A percentile compares a stretch with the other conserved stretches of the same genome.
Conservation (phyloP, 208 protist genomes). For the Crithidia fasciculata region DNA sequence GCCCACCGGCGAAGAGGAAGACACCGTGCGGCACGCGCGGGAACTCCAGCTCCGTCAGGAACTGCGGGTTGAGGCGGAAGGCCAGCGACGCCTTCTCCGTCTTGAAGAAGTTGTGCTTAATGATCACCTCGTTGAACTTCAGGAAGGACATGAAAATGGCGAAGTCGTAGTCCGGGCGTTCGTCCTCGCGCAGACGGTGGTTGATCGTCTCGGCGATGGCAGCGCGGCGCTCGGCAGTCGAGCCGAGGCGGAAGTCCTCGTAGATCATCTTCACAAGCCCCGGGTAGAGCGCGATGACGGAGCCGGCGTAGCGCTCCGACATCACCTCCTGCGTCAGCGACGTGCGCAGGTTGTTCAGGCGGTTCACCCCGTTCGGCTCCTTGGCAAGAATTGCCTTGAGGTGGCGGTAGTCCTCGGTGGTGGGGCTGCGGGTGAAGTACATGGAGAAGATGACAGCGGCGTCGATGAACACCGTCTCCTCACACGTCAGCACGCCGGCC, state of each 20-base stretch:
- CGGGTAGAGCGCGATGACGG: constrained; percentile 81
- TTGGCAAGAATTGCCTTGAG: constrained; percentile 63
- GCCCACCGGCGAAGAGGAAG: constrained; percentile 92
- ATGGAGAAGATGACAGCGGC: constrained; percentile 80
- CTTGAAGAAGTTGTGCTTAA: constrained; percentile 97
- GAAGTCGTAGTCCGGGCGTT: constrained; percentile 70
- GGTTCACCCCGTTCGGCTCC: constrained; percentile 84
- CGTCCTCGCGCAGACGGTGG: constrained; percentile 73
- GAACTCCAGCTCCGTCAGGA: constrained; percentile 84
- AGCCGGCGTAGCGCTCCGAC: constrained; percentile 87
- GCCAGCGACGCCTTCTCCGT: constrained; percentile 88
- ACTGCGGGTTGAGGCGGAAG: constrained; percentile 92
- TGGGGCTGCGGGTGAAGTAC: constrained; percentile 90
- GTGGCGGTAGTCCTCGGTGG: constrained; percentile 81
- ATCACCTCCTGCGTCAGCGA: constrained; percentile 88
- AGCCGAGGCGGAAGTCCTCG: constrained; percentile 87
- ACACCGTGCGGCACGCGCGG: constrained; percentile 87
- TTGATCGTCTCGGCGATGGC: constrained; percentile 70
- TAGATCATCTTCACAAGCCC: constrained; percentile 90
- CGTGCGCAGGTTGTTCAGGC: constrained; percentile 86
- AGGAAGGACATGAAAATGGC: constrained; percentile 88
- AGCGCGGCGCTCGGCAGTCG: constrained; percentile 54
- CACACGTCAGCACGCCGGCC: constrained; percentile 50
- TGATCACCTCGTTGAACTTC: constrained; percentile 92
- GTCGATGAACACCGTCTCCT: constrained; percentile 79